Percentiles rank a stretch among this genome's conserved stretches.
Evolutionary conservation across 345 rosid genomes (phyloP).

Genomic region (Ricinus communis): DNA sequence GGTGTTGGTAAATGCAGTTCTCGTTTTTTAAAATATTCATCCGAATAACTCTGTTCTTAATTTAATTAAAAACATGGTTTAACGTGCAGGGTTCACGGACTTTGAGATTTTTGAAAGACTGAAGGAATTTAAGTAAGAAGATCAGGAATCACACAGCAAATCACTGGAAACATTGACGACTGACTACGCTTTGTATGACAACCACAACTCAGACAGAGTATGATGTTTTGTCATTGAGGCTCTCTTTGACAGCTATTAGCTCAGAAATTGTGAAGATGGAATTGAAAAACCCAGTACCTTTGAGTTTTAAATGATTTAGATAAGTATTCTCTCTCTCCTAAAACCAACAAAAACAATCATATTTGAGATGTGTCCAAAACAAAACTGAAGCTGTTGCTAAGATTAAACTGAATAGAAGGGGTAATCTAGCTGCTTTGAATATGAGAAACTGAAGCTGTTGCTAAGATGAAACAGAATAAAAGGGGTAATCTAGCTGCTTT

Average conservation of each 20-base stretch:
- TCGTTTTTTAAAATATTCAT: slow-evolving; percentile 5
- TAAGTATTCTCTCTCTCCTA: no score
- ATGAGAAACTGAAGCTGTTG: not conserved
- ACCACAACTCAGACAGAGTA: not conserved
- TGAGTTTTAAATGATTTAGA: not conserved
- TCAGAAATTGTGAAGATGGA: not conserved
- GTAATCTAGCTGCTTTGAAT: not conserved
- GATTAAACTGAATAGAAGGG: not conserved
- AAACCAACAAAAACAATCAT: not conserved
- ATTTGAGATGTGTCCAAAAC: not conserved
- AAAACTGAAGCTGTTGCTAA: not conserved
- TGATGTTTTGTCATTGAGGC: no score
- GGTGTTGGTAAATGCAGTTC: slow-evolving; percentile 51
- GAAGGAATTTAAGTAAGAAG: slow-evolving; percentile 14
- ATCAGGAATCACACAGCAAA: not conserved
- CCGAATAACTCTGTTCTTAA: not conserved
- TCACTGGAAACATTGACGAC: not conserved
- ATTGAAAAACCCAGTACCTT: not conserved
- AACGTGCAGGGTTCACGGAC: slow-evolving; percentile 74
- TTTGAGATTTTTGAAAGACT: slow-evolving; percentile 56
- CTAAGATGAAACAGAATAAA: not conserved
- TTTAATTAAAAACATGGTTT: slow-evolving; percentile 10
- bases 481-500: no score
- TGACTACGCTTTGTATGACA: not conserved
- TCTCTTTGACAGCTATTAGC: no score